Conservation (phyloP, 2,329 filamentous ascomycete species). For the Fusarium sambucinum region DNA sequence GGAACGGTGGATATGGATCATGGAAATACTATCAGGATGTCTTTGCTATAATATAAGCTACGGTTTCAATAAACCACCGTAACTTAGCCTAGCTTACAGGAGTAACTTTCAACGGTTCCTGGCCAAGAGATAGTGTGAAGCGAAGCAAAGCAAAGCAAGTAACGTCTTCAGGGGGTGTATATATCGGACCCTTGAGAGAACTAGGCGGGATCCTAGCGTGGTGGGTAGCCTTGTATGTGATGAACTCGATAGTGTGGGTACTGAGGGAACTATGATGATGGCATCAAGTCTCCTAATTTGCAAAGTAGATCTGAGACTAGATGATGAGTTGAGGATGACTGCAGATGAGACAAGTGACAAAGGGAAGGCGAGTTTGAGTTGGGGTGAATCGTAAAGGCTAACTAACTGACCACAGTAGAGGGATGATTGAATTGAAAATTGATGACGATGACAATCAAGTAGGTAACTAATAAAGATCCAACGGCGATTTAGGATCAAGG, state of each 20-base stretch:
- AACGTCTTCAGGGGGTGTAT: conserved; percentile 26
- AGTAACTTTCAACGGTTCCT: conserved; percentile 36
- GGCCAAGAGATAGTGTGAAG: conserved; percentile 12
- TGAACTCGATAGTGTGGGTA: conserved; percentile 31
- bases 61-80: background rate
- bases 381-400: background rate
- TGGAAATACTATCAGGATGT: conserved; percentile 5
- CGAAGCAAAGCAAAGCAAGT: conserved; percentile 3
- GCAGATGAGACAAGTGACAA: conserved; percentile 20
- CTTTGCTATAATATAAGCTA: conserved; percentile 3
- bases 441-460: conserved; percentile 24
- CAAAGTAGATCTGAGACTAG: background rate
- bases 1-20: conserved; percentile 12
- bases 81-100: conserved; percentile 19
- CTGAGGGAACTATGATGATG: conserved; percentile 20
- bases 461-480: conserved; percentile 9
- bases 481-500: conserved; percentile 19
- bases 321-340: background rate
- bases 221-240: background rate
- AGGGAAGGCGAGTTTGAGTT: no score
- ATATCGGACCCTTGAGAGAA: conserved; percentile 29
- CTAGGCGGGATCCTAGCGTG: conserved; percentile 26
- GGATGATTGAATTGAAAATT: background rate
- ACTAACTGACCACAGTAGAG: conserved; percentile 8
- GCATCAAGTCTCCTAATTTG: conserved; percentile 21